phyloP scores from a whole-genome alignment of 306 rosid genomes.

The Vigna nakashimae region DNA sequence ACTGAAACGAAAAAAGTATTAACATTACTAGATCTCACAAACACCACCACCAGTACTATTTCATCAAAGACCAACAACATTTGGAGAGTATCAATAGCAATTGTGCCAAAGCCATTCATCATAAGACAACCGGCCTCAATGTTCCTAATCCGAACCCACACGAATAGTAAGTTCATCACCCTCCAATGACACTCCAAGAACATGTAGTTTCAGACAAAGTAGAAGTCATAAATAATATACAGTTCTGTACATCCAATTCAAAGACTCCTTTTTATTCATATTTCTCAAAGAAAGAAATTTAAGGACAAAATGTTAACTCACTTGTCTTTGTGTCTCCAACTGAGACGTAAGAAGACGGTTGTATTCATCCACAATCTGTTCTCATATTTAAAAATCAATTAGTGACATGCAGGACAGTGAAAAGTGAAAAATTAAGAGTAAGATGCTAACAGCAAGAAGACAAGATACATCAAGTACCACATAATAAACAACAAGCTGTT shows the following conservation, averaged over 20 bases:
- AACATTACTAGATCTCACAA: constrained; percentile 34
- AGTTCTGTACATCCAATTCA: constrained; percentile 17
- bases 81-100: constrained; percentile 29
- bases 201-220: constrained; percentile 1
- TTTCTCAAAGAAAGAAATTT: constrained; percentile 19
- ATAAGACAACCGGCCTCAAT: background rate
- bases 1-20: constrained; percentile 51
- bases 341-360: constrained; percentile 88
- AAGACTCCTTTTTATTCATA: constrained; percentile 26
- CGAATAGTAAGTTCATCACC: constrained; percentile 16
- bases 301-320: constrained; percentile 49
- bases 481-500: background rate
- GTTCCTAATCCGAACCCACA: constrained; percentile 22
- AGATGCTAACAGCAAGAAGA: constrained; percentile 33
- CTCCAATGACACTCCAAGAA: constrained; percentile 32
- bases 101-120: constrained; percentile 33
- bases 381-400: constrained; percentile 47
- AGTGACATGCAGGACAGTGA: constrained; percentile 36
- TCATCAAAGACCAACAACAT: constrained; percentile 40
- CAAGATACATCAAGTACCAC: constrained; percentile 28
- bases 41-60: constrained; percentile 23
- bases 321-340: constrained; percentile 92
- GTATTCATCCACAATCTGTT: constrained; percentile 92
- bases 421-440: background rate
- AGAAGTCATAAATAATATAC: constrained; percentile 34